A percentile compares a stretch with the other conserved stretches of the same genome.
Conservation (phyloP, 2,329 filamentous ascomycete genomes). For the Mariannaea elegans region DNA sequence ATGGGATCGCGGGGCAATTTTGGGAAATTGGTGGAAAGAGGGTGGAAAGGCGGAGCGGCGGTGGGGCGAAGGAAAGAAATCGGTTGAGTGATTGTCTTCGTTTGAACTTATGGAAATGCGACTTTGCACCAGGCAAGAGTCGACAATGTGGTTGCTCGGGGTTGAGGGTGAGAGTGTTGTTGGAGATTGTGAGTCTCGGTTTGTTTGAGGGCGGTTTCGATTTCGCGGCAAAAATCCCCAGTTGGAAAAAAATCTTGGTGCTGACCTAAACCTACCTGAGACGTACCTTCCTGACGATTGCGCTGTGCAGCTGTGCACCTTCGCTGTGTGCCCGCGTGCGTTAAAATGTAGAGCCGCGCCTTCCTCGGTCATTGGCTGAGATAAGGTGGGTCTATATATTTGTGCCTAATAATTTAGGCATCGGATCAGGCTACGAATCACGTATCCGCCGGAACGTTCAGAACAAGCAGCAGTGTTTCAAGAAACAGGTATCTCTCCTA, state of each 20-base stretch:
- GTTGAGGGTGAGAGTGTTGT: slow-evolving; percentile 26
- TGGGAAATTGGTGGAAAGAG: slow-evolving; percentile 32
- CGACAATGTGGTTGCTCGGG: slow-evolving; percentile 22
- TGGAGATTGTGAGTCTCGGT: slow-evolving; percentile 32
- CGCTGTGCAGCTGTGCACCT: slow-evolving; percentile 12
- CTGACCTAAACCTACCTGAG: slow-evolving; percentile 34
- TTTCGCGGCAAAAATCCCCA: slow-evolving; percentile 33
- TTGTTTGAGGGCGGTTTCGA: slow-evolving; percentile 27
- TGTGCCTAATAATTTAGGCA: too few relatives aligned
- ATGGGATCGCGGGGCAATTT: slow-evolving; percentile 42
- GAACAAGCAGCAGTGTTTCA: too few relatives aligned
- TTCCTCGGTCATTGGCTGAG: too few relatives aligned
- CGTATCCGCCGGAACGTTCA: too few relatives aligned
- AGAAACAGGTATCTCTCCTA: too few relatives aligned
- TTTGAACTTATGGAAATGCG: slow-evolving; percentile 25
- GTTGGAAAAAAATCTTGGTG: slow-evolving; percentile 38
- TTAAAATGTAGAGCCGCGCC: neutral
- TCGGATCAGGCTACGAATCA: too few relatives aligned
- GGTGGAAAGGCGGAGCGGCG: slow-evolving; percentile 33
- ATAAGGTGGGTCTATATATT: too few relatives aligned
- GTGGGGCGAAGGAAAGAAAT: slow-evolving; percentile 32
- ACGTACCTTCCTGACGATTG: neutral
- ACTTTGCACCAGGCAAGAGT: slow-evolving; percentile 54
- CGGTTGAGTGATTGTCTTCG: slow-evolving; percentile 42
- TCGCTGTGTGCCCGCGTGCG: neutral